Evolutionary conservation across 2,329 filamentous ascomycete species (phyloP).

Genomic region (Trichocomaceae sp.): DNA sequence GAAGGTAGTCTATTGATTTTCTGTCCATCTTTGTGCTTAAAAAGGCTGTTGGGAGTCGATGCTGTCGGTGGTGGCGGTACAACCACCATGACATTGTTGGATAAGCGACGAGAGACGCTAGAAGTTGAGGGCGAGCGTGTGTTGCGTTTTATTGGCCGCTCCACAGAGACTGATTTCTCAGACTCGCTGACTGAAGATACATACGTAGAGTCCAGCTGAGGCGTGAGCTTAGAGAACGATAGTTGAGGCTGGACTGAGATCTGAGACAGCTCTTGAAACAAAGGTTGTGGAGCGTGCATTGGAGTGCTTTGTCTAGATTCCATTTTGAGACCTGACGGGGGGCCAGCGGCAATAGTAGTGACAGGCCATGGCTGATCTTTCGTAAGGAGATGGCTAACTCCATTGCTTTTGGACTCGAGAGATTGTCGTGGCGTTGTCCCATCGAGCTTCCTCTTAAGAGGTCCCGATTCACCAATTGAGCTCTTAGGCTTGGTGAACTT

Average conservation of each 20-base stretch:
- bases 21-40: not conserved
- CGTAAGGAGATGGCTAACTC: not conserved
- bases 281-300: not conserved
- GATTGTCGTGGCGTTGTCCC: not conserved
- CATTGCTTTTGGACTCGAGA: not conserved
- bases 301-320: not conserved
- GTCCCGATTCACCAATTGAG: not conserved
- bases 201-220: not conserved
- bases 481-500: not conserved
- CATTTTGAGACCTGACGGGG: not conserved
- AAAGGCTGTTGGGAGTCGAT: not conserved
- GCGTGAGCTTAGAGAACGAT: not conserved
- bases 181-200: not conserved
- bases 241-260: not conserved
- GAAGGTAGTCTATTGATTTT: constrained; percentile 5
- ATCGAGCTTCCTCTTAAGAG: constrained; percentile 8
- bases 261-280: not conserved
- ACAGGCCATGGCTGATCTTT: not conserved
- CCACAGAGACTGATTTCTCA: not conserved
- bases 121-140: not conserved
- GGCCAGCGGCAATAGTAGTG: not conserved
- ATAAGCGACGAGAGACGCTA: not conserved
- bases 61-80: not conserved
- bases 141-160: not conserved
- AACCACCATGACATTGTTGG: not conserved